Conservation (phyloP, 163 green algal species). For the Coccomyxa subellipsoidea region DNA sequence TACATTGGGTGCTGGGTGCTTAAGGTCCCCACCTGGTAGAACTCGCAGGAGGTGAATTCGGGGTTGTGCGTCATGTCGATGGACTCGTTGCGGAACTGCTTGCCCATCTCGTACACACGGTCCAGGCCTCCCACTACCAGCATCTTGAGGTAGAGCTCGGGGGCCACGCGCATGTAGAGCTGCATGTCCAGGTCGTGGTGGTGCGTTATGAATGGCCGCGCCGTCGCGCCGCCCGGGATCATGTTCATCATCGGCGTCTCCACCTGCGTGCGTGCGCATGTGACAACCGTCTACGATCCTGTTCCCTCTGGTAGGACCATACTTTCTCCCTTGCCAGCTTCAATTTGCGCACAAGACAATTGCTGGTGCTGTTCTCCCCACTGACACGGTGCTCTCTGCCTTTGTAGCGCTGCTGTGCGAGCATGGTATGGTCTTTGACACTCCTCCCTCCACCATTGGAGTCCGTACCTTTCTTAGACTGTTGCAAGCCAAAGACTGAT, state of each 20-base stretch:
- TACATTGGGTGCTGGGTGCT: too few relatives aligned
- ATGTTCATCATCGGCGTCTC: constrained; percentile 99
- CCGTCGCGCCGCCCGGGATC: constrained; percentile 94
- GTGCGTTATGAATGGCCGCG: constrained; percentile 94
- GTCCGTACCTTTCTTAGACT: too few relatives aligned
- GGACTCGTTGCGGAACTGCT: constrained; percentile 94
- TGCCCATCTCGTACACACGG: constrained; percentile 93
- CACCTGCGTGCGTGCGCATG: constrained; percentile 54
- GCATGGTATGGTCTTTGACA: too few relatives aligned
- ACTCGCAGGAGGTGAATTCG: constrained; percentile 97
- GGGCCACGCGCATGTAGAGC: constrained; percentile 94
- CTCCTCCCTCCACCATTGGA: too few relatives aligned
- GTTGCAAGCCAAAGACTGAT: too few relatives aligned
- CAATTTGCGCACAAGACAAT: too few relatives aligned
- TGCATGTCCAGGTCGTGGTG: constrained; percentile 99
- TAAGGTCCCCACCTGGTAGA: constrained; percentile 89
- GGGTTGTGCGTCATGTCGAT: constrained; percentile 95
- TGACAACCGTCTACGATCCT: too few relatives aligned
- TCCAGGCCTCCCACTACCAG: constrained; percentile 91
- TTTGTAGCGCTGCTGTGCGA: too few relatives aligned
- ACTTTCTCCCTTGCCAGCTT: too few relatives aligned
- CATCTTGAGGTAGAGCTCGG: constrained; percentile 90
- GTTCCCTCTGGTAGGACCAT: too few relatives aligned
- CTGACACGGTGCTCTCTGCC: too few relatives aligned
- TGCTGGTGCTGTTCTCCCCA: too few relatives aligned